Evolutionary conservation across 106 monocot genomes (phyloP).

Genomic region (Amphibolis antarctica): DNA sequence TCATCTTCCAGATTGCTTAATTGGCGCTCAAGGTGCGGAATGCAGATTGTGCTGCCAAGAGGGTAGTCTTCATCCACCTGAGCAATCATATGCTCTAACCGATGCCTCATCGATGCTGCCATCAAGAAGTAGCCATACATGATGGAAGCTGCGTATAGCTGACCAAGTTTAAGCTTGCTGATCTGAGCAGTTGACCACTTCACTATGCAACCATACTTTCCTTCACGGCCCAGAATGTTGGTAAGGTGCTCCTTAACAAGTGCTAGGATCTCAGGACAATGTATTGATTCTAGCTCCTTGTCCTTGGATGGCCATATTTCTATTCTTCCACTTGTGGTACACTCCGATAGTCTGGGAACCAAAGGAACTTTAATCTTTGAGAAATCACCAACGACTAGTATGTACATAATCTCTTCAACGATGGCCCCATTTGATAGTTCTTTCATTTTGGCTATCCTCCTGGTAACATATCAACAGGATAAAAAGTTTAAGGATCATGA

Average conservation of each 20-base stretch:
- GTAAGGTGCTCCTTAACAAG: slow-evolving; percentile 39
- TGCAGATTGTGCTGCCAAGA: slow-evolving; percentile 7
- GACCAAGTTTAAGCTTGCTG: slow-evolving; percentile 39
- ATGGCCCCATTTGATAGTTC: slow-evolving; percentile 31
- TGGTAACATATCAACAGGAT: slow-evolving; percentile 2
- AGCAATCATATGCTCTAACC: slow-evolving; percentile 34
- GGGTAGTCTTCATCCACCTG: slow-evolving; percentile 14
- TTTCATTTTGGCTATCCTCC: slow-evolving; percentile 58
- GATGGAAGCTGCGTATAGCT: slow-evolving; percentile 50
- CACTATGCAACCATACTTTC: slow-evolving; percentile 4
- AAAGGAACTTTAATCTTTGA: slow-evolving; percentile 42
- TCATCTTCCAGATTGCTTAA: slow-evolving; percentile 12
- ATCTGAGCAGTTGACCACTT: slow-evolving; percentile 23
- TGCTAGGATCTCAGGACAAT: slow-evolving; percentile 29
- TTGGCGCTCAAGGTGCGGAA: slow-evolving; percentile 13
- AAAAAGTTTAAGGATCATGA: too few species aligned
- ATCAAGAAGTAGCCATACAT: slow-evolving; percentile 58
- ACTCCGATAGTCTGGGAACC: slow-evolving; percentile 35
- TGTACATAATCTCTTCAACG: slow-evolving; percentile 62
- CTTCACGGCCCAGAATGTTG: slow-evolving; percentile 26
- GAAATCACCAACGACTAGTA: slow-evolving; percentile 42
- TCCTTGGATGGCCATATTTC: slow-evolving; percentile 39
- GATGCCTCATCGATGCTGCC: slow-evolving; percentile 32
- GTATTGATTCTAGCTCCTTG: slow-evolving; percentile 34
- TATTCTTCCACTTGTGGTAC: slow-evolving; percentile 14